Evolutionary conservation across 2,329 filamentous ascomycete genomes (phyloP), one percentile per base, ranked within the genome.

Genomic region (Kalaharituber pfeilii): DNA sequence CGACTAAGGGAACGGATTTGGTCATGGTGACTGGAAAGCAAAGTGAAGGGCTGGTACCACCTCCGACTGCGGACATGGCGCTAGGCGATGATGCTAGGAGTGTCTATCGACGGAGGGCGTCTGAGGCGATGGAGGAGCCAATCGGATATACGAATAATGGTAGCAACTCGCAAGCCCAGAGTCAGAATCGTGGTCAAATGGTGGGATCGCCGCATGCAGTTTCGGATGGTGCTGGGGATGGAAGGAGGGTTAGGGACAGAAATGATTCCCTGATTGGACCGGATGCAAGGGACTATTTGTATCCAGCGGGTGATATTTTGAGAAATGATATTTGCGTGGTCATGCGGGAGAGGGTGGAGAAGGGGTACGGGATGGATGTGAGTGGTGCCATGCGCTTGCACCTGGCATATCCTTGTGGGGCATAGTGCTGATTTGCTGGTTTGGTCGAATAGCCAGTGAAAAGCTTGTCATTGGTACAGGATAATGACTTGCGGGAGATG

Each of bases 401-500:
- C 66, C 15, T 54, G 66, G 9, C 59, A 65, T 9, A 53, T 60
- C 0, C 59, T 58, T 2, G 63, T 36, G 30, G 30, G 30, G n/a
- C n/a, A 9, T 36, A 9, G 9, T 36, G 30, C 30, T 50, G 54
- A 18, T 18, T n/a, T n/a, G n/a, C n/a, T n/a, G n/a, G n/a, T n/a
- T n/a, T n/a, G n/a, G n/a, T 22, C 13, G 26, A 13, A 36, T 15
- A 59, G 57, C 57, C 55, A n/a, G 56, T 33, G 7, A 45, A 57
- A 33, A 59, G 57, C 49, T 51, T 57, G 49, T 47, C 24, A 22
- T 59, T 58, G 44, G 60, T 52, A 51, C 53, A 33, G 55, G 55
- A 60, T 27, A 50, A 50, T 27, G 85, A 83, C 77, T 71, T 89
- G n/a, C 75, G 79, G 55, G 81, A 84, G 54, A 70, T 84, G n/a